A percentile compares a stretch with the other conserved stretches of the same genome.
phyloP scores from a whole-genome alignment of 129 eudicot genomes.

The Gnaphalium uliginosum region DNA sequence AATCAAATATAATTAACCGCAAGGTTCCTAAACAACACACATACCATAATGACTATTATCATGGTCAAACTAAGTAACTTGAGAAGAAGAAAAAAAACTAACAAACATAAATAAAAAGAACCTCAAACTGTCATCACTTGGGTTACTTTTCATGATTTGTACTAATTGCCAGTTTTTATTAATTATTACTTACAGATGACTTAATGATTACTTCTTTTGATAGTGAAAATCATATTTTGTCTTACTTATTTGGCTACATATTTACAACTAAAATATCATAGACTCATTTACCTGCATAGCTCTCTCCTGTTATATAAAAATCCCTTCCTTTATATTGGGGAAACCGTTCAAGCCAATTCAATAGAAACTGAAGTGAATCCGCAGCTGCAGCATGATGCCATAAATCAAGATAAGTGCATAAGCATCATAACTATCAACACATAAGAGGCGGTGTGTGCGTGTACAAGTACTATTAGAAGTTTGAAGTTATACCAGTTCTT shows the following conservation, averaged over 20 bases:
- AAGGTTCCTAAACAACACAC: neutral
- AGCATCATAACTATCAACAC: conserved; percentile 1
- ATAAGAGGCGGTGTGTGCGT: neutral
- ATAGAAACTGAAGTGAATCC: conserved; percentile 65
- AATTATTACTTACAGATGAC: neutral
- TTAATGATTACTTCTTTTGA: neutral
- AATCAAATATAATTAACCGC: conserved; percentile 20
- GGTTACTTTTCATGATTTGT: neutral
- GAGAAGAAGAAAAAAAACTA: no score
- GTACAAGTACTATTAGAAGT: conserved; percentile 4
- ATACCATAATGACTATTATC: neutral
- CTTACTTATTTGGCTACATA: neutral
- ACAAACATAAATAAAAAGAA: neutral
- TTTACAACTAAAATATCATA: no score
- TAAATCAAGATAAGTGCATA: conserved; percentile 12
- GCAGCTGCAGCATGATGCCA: conserved; percentile 52
- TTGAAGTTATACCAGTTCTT: conserved; percentile 68
- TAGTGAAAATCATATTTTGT: neutral
- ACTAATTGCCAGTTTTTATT: neutral
- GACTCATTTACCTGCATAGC: conserved; percentile 75
- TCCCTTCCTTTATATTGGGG: conserved; percentile 96
- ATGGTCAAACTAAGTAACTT: neutral
- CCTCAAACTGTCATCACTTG: neutral
- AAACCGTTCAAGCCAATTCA: conserved; percentile 83
- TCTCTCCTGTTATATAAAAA: conserved; percentile 80